Conservation (phyloP, 2,329 filamentous ascomycete genomes). For the Sporothrix mexicana region DNA sequence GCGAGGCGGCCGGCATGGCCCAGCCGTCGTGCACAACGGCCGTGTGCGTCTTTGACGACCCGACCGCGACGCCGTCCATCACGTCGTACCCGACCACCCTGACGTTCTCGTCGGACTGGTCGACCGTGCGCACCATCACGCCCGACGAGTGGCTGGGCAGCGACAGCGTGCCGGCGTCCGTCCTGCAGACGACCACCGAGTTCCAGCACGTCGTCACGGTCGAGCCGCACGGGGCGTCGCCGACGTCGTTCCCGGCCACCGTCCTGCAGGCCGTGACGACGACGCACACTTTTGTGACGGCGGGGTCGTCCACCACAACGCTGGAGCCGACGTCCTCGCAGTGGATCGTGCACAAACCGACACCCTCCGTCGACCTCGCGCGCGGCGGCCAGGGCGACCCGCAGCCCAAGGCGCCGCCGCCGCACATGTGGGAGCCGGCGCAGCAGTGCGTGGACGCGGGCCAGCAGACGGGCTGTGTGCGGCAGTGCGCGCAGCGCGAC, state of each 20-base stretch:
- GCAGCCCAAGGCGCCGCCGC: constrained; percentile 1
- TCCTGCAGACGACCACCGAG: constrained; percentile 24
- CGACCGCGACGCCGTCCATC: constrained; percentile 14
- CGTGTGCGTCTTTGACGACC: constrained; percentile 22
- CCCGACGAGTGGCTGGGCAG: background rate
- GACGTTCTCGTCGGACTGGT: constrained; percentile 17
- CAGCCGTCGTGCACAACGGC: constrained; percentile 29
- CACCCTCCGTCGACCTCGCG: constrained; percentile 20
- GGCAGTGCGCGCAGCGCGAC: constrained; percentile 28
- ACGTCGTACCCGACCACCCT: constrained; percentile 30
- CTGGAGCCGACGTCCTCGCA: constrained; percentile 9
- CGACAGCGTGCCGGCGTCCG: background rate
- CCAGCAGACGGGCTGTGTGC: constrained; percentile 13
- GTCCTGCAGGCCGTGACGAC: constrained; percentile 14
- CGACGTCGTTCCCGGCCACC: constrained; percentile 20
- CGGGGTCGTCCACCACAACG: background rate
- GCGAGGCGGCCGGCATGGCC: background rate
- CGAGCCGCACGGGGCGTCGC: constrained; percentile 22
- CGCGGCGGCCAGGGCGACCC: background rate
- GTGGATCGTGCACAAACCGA: constrained; percentile 15
- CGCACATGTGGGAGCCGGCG: background rate
- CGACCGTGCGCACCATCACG: background rate
- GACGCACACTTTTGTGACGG: background rate
- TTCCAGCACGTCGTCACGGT: constrained; percentile 18
- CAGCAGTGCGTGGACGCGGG: constrained; percentile 3